phyloP scores from a whole-genome alignment of 1,139 yeast species.

The Debaryomyces nepalensis region DNA sequence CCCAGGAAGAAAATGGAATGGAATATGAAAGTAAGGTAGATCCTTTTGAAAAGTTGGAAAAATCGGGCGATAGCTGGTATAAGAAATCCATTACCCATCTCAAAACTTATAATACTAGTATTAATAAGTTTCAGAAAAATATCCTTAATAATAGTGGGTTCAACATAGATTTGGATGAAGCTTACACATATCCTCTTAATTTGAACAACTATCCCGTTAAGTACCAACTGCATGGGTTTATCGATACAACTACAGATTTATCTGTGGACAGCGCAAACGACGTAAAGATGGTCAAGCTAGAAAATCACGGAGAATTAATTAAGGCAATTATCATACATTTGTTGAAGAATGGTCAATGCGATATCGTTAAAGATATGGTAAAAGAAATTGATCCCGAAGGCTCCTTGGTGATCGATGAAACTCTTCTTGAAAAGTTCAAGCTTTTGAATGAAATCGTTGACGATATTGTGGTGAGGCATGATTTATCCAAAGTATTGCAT shows the following conservation, averaged over 20 bases:
- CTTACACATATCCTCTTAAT: slow-evolving; percentile 46
- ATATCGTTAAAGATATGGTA: slow-evolving; percentile 38
- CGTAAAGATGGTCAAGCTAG: slow-evolving; percentile 24
- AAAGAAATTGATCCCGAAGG: slow-evolving; percentile 26
- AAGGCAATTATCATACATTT: slow-evolving; percentile 48
- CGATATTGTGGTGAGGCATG: slow-evolving; percentile 39
- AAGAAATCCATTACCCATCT: slow-evolving; percentile 37
- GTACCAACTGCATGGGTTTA: slow-evolving; percentile 5
- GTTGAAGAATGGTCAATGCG: slow-evolving; percentile 48
- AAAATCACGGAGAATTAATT: slow-evolving; percentile 41
- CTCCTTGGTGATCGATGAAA: slow-evolving; percentile 28
- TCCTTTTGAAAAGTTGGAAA: slow-evolving; percentile 16
- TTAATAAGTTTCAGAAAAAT: slow-evolving; percentile 43
- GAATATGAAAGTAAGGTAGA: background rate
- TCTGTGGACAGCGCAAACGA: slow-evolving; percentile 16
- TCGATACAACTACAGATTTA: background rate
- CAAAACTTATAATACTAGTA: slow-evolving; percentile 44
- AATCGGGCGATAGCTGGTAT: slow-evolving; percentile 36
- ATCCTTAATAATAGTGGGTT: slow-evolving; percentile 36
- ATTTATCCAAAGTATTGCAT: slow-evolving; percentile 35
- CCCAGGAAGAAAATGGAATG: slow-evolving; percentile 16
- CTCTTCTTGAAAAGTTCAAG: slow-evolving; percentile 33
- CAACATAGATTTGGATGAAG: slow-evolving; percentile 45
- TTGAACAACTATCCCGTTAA: slow-evolving; percentile 37
- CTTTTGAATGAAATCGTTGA: slow-evolving; percentile 42